Base-by-base conservation (phyloP, 2,329 filamentous ascomycete genomes). In the Dactylellina parvicollis region DNA sequence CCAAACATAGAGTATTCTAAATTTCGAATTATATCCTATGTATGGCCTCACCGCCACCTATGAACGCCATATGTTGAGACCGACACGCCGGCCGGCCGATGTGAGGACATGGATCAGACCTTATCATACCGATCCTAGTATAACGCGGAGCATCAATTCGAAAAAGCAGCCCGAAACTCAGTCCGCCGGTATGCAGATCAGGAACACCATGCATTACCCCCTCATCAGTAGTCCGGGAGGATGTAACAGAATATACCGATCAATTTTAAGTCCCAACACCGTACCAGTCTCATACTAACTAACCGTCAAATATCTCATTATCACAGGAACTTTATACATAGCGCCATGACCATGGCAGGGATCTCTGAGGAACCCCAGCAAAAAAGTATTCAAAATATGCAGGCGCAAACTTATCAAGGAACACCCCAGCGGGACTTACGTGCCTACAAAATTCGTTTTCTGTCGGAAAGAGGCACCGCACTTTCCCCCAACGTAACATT, bases 401-500 rank as follows among this genome's bases (percentile, higher is more conserved):
- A 61, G 54, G 40, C 44, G 34, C 36, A 28, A 12, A 8, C 10
- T 40, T 52, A 10, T 61, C 64, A 46, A 30, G 64, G 64, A 49
- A 60, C 22, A 69, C 61, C 64, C 64, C 24, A 32, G 64, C 46
- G 24, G 30, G 44, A 55, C 54, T n/a, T 46, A 30, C 36, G 30
- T 52, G 44, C 54, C 46, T 40, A 30, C n/a, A 57, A 26, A 42
- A 38, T 56, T 57, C 61, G 54, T 66, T 66, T 66, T 42, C 52
- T 40, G 36, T 52, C 52, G 46, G 22, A 14, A 28, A n/a, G n/a
- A 38, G 46, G 38, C 1, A 24, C 16, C 36, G 56, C 62, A 69
- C 55, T 69, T 61, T 69, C 55, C 54, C 61, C 64, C 36, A 69
- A 69, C 54, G 64, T 69, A 59, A 55, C 64, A 59, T 69, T 50